Conservation (phyloP, 305 asterid species). For the Coffea humblotiana region DNA sequence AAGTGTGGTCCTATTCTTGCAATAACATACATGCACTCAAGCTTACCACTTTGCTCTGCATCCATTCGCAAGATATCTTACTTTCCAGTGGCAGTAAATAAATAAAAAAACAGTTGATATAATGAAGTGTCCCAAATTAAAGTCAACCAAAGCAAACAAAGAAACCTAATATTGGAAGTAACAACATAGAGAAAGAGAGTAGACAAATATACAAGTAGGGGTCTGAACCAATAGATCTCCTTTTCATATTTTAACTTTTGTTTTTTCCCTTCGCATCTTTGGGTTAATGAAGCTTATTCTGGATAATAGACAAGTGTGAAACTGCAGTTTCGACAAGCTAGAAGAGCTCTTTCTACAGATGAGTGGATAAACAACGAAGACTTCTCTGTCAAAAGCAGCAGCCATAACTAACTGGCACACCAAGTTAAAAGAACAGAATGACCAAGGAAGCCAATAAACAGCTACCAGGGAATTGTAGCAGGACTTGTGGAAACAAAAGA, state of each 20-base stretch:
- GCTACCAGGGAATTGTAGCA: background rate
- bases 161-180: background rate
- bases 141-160: background rate
- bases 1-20: constrained; percentile 87
- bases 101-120: background rate
- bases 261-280: background rate
- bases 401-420: background rate
- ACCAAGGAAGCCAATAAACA: background rate
- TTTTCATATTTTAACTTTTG: background rate
- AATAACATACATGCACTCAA: constrained; percentile 87
- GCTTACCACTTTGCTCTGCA: constrained; percentile 99
- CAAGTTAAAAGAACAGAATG: background rate
- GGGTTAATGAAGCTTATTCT: background rate
- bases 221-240: background rate
- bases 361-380: background rate
- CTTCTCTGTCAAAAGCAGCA: background rate
- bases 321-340: background rate
- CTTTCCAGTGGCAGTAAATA: constrained; percentile 6
- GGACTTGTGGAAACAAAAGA: too few relatives aligned
- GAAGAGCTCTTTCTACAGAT: background rate
- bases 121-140: background rate
- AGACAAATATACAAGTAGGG: background rate
- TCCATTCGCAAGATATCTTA: constrained; percentile 28
- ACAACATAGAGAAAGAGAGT: background rate
- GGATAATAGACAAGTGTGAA: background rate